Base-by-base conservation (phyloP, 1,139 yeast species). In the Candida labiduridarum region DNA sequence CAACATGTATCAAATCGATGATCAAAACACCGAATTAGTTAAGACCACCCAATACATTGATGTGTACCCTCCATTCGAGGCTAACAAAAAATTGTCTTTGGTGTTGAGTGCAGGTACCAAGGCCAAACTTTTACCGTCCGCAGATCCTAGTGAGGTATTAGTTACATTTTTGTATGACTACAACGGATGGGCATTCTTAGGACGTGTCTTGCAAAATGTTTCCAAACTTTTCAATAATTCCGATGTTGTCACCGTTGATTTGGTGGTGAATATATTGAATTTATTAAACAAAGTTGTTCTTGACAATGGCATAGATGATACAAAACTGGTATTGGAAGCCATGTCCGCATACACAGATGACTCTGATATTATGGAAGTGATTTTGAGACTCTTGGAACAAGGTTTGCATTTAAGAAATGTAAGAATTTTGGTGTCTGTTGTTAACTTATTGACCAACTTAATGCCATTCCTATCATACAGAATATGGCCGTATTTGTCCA, bases 171-270 rank as follows among this genome's bases (percentile, higher is more conserved):
- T 86, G 41, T 82, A 87, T 63, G 77, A 79, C 5, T 90, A 85
- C 62, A 88, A 85, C 62, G 98, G 97, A 0, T 90, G 97, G 96
- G 81, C 95, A 0, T 72, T 88, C 41, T 59, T 92, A 34, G 97
- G 97, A 1, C 78, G 96, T 57, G 71, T 89, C 0, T 66, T 92
- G 30, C 92, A 87, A 57, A 87, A 85, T 56, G 64, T 85, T 8
- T 72, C 84, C 33, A 71, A 70, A 45, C 61, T 67, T 6, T 74
- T 71, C 54, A 68, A 76, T 47, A 57, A 66, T 14, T 57, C 67
- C 4, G 73, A 76, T 38, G 54, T 57, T 0, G 74, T 70, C 30
- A 74, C 77, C 52, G 61, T 69, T 46, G 69, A 68, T 11, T 53
- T 76, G 8, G 70, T 81, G 11, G 59, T 78, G 10, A 81, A 82